Percentiles rank a stretch among this genome's conserved stretches.
These are phyloP conservation scores for Nothopassalora personata DNA, from an alignment of 2,329 filamentous ascomycete genomes.

Conservation along the genomic window DNA sequence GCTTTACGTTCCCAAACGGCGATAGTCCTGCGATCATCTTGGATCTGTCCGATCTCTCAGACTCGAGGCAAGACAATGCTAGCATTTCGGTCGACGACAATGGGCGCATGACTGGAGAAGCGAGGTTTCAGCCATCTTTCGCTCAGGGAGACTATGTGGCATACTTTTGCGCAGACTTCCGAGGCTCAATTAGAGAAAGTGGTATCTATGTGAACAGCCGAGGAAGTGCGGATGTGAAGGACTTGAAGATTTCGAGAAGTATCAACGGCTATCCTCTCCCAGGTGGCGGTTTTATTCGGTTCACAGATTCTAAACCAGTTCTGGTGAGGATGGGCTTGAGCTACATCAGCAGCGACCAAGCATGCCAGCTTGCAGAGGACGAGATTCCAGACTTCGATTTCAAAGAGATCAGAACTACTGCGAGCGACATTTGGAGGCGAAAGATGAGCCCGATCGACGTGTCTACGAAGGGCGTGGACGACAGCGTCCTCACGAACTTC, in stretches of 20 bases:
- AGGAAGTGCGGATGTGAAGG: slow-evolving; percentile 41
- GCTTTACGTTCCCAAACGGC: slow-evolving; percentile 48
- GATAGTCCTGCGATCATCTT: slow-evolving; percentile 53
- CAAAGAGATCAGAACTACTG: slow-evolving; percentile 41
- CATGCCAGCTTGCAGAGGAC: slow-evolving; percentile 53
- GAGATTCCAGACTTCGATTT: slow-evolving; percentile 62
- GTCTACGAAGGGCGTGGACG: slow-evolving; percentile 32
- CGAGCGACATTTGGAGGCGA: slow-evolving; percentile 36
- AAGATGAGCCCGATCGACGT: slow-evolving; percentile 38
- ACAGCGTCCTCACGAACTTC: slow-evolving; percentile 24
- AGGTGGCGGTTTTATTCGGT: slow-evolving; percentile 39
- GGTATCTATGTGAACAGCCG: slow-evolving; percentile 51
- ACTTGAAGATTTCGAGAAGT: slow-evolving; percentile 30
- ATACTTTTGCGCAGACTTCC: slow-evolving; percentile 58
- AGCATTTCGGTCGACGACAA: slow-evolving; percentile 50
- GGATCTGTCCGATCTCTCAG: slow-evolving; percentile 55
- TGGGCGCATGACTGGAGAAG: slow-evolving; percentile 54
- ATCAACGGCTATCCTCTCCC: slow-evolving; percentile 38
- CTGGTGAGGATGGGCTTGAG: slow-evolving; percentile 59
- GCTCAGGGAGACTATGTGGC: slow-evolving; percentile 53
- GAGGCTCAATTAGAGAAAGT: slow-evolving; percentile 43
- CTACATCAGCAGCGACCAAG: slow-evolving; percentile 57
- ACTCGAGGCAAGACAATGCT: slow-evolving; percentile 50
- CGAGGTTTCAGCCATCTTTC: slow-evolving; percentile 56
- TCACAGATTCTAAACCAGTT: slow-evolving; percentile 41